Evolutionary conservation across 192 early-diverging fungal species (phyloP).

Genomic region (Coemansia sp.): DNA sequence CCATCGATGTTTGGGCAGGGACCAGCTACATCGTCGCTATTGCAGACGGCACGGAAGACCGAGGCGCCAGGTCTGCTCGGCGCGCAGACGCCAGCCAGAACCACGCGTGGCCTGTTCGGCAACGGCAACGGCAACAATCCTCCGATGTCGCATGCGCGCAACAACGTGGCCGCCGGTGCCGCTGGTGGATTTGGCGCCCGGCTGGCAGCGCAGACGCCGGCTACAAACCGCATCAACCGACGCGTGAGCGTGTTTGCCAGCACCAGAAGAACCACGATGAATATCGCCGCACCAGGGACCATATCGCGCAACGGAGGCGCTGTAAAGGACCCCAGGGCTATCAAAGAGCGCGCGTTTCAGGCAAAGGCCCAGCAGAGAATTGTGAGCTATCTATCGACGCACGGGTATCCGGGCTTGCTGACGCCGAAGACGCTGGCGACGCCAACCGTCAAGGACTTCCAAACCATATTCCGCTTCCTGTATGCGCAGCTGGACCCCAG

Average conservation of each 20-base stretch:
- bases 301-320: constrained; percentile 39
- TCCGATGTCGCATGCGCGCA: constrained; percentile 49
- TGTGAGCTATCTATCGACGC: constrained; percentile 61
- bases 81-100: constrained; percentile 38
- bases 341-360: constrained; percentile 63
- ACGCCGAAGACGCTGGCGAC: constrained; percentile 57
- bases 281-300: constrained; percentile 31
- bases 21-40: constrained; percentile 18
- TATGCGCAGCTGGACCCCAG: constrained; percentile 67
- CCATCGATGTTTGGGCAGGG: constrained; percentile 47
- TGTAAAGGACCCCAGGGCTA: constrained; percentile 66
- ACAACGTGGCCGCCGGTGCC: constrained; percentile 10
- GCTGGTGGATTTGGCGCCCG: constrained; percentile 11
- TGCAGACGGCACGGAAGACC: constrained; percentile 29
- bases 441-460: constrained; percentile 71
- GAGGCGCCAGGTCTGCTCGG: constrained; percentile 30
- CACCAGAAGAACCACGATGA: constrained; percentile 39
- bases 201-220: constrained; percentile 37
- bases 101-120: constrained; percentile 22
- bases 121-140: constrained; percentile 9
- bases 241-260: constrained; percentile 53
- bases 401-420: constrained; percentile 60
- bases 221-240: constrained; percentile 43
- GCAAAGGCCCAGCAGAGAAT: constrained; percentile 58
- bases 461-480: constrained; percentile 70